Evolutionary conservation across 805 yeast genomes (phyloP), one percentile per base, ranked within the genome.

Genomic region (Lipomyces yamadae): DNA sequence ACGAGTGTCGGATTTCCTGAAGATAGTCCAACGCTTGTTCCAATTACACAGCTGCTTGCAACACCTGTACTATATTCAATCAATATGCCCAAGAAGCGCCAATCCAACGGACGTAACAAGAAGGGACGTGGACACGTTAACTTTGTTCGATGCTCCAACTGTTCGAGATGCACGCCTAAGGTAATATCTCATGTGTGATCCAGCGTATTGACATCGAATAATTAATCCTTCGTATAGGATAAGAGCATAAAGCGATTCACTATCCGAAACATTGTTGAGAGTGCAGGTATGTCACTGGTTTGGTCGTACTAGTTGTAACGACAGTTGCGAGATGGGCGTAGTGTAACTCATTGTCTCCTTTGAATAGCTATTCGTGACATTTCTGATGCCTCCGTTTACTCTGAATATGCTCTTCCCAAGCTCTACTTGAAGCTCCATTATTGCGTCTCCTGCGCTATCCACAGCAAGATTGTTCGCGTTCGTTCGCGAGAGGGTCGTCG

Each of bases 71-170:
- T 42, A 42, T 34, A 53, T 32, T 15, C 61, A 29, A 15, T 35
- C 76, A 88, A 83, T 75, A 95, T 95, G 99, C 98, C 99, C 85
- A 95, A 95, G 92, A 95, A 95, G 98, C 94, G 99, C 93, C 92
- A 98, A 85, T 92, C 98, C 95, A 92, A 93, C 98, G 99, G 99
- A 89, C 94, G 99, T 89, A 95, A 95, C 96, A 95, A 95, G 96
- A 93, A 92, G 88, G 98, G 98, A 83, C 95, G 99, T 92, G 99
- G 99, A 83, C 98, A 95, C 97, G 97, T 91, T 85, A 91, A 91
- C 85, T 96, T 97, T 83, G 98, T 94, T 81, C 93, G 99, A 90
- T 95, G 99, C 88, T 90, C 92, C 81, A 95, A 95, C 97, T 95
- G 99, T 86, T 90, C 97, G 80, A 92, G 97, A 85, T 91, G 97